These are phyloP conservation scores for Euphorbia celastroides DNA, from an alignment of 441 rosid species.

Conservation along the genomic window DNA sequence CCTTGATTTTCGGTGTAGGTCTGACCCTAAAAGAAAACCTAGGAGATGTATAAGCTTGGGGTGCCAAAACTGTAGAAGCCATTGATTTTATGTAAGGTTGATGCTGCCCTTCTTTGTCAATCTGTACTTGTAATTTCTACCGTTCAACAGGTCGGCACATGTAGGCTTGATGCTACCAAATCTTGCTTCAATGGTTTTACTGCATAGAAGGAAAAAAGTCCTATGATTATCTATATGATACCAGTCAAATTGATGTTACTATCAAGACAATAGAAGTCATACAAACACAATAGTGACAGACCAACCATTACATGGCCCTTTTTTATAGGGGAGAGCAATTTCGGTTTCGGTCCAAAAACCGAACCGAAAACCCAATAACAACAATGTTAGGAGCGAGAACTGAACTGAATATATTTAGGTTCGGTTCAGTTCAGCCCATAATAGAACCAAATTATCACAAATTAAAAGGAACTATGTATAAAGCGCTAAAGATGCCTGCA, in stretches of 20 bases:
- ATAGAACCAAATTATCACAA: too few relatives aligned
- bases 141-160: not conserved
- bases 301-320: too few relatives aligned
- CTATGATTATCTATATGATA: not conserved
- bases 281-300: too few relatives aligned
- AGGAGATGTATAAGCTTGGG: slow-evolving; percentile 23
- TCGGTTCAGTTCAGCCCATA: too few relatives aligned
- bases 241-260: not conserved
- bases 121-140: not conserved
- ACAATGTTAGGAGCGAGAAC: too few relatives aligned
- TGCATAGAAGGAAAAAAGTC: not conserved
- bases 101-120: not conserved
- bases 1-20: slow-evolving; percentile 22
- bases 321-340: too few relatives aligned
- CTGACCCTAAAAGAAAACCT: slow-evolving; percentile 23
- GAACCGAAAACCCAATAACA: too few relatives aligned
- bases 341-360: too few relatives aligned
- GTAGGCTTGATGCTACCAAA: not conserved
- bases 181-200: not conserved
- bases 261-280: not conserved
- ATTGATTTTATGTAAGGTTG: slow-evolving; percentile 15
- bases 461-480: too few relatives aligned
- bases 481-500: too few relatives aligned
- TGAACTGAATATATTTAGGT: too few relatives aligned
- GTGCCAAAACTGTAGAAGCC: slow-evolving; percentile 42